A percentile compares a stretch with the other conserved stretches of the same genome.
Evolutionary conservation across 2,329 filamentous ascomycete species (phyloP).

Genomic region (Atkinsonella hypoxylon): DNA sequence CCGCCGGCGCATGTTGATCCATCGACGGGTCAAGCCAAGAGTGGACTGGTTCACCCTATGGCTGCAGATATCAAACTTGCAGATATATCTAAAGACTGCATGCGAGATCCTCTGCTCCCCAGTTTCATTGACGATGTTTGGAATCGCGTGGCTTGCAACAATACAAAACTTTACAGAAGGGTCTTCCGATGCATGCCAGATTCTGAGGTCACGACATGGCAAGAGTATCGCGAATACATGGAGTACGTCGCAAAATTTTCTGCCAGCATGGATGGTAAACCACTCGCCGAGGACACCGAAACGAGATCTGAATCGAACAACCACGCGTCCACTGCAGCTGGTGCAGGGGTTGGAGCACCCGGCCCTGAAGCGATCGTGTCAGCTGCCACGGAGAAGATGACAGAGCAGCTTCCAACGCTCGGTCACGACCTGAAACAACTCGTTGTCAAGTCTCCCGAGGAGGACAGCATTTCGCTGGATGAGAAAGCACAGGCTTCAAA

Average conservation of each 20-base stretch:
- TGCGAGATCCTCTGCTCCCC: conserved; percentile 77
- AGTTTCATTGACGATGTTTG: conserved; percentile 81
- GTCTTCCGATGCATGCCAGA: conserved; percentile 98
- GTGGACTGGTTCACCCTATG: conserved; percentile 36
- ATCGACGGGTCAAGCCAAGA: conserved; percentile 34
- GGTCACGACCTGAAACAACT: conserved; percentile 19
- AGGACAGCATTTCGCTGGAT: conserved; percentile 17
- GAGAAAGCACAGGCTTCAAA: conserved; percentile 19
- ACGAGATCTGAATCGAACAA: conserved; percentile 25
- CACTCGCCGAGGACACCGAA: conserved; percentile 35
- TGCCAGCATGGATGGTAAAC: conserved; percentile 49
- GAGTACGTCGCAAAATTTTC: conserved; percentile 69
- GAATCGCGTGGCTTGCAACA: conserved; percentile 80
- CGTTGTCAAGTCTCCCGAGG: conserved; percentile 19
- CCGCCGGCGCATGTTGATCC: conserved; percentile 47
- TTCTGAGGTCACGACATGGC: conserved; percentile 86
- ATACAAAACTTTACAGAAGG: conserved; percentile 84
- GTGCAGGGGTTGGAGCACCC: conserved; percentile 31
- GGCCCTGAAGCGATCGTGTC: conserved; percentile 27
- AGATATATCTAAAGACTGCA: conserved; percentile 76
- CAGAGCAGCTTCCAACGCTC: conserved; percentile 14
- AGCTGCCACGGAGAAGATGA: conserved; percentile 17
- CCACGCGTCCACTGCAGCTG: conserved; percentile 19
- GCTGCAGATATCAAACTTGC: conserved; percentile 61
- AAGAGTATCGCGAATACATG: conserved; percentile 76